phyloP scores from a whole-genome alignment of 352 stramenopile genomes.

The Thalassiosira hispida region DNA sequence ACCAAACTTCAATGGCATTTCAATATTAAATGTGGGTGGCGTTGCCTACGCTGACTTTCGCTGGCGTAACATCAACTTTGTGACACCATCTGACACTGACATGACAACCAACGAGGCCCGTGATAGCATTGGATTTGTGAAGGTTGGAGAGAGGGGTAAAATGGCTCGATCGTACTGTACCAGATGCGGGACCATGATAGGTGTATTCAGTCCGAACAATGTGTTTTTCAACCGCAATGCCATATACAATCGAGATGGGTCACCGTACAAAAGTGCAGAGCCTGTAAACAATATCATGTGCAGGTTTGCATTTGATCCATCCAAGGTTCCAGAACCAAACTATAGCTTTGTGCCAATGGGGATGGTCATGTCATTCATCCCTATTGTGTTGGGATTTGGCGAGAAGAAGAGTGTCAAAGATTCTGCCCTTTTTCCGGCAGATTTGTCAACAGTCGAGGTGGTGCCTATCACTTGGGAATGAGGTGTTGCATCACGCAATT shows the following conservation, averaged over 20 bases:
- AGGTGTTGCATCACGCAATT: neutral
- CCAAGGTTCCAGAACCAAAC: constrained; percentile 14
- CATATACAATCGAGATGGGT: constrained; percentile 6
- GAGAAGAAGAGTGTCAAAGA: constrained; percentile 7
- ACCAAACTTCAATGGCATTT: constrained; percentile 13
- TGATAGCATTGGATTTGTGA: constrained; percentile 32
- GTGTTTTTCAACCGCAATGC: constrained; percentile 26
- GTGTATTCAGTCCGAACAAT: constrained; percentile 5
- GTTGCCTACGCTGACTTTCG: no score
- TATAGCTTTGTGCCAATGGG: constrained; percentile 7
- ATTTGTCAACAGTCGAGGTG: constrained; percentile 12
- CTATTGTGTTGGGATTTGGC: constrained; percentile 1
- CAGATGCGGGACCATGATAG: constrained; percentile 18
- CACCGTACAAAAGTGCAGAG: neutral
- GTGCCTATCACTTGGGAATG: constrained; percentile 25
- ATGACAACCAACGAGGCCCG: constrained; percentile 2
- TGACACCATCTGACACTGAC: constrained; percentile 17
- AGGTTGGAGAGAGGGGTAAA: constrained; percentile 20
- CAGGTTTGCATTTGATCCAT: constrained; percentile 28
- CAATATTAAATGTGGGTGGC: constrained; percentile 28
- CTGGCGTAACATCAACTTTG: no score
- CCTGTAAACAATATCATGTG: constrained; percentile 19
- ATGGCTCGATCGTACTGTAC: constrained; percentile 20
- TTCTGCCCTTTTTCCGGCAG: constrained; percentile 10
- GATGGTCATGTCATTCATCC: constrained; percentile 18